These are phyloP conservation scores for Backusella psychrophila DNA, from an alignment of 192 early-diverging fungal genomes.

Conservation along the genomic window DNA sequence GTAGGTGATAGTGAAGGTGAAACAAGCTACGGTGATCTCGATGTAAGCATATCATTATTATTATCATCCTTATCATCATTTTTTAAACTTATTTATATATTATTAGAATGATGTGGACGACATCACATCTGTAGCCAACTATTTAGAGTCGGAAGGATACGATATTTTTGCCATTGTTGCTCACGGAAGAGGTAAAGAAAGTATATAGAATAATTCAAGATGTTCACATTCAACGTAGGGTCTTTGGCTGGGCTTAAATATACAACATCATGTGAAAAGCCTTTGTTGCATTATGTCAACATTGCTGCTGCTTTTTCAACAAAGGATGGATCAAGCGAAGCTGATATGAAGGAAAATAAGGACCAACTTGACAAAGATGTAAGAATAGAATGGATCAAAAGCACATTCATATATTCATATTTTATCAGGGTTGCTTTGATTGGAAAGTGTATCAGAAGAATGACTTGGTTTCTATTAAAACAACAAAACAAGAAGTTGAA, in stretches of 20 bases:
- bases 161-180: conserved; percentile 27
- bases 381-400: background rate
- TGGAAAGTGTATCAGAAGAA: conserved; percentile 17
- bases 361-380: background rate
- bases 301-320: conserved; percentile 30
- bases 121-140: conserved; percentile 11
- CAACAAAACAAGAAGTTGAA: conserved; percentile 19
- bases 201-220: background rate
- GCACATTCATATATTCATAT: background rate
- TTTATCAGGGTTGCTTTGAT: conserved; percentile 26
- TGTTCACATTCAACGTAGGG: conserved; percentile 12
- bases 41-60: background rate
- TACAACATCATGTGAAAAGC: conserved; percentile 28
- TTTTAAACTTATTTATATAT: background rate
- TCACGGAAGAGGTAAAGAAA: conserved; percentile 24
- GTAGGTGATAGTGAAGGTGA: conserved; percentile 35
- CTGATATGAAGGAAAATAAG: conserved; percentile 7
- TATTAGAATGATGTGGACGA: conserved; percentile 20
- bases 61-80: background rate
- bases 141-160: conserved; percentile 26
- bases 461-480: conserved; percentile 1
- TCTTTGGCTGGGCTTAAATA: conserved; percentile 32
- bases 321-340: background rate
- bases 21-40: background rate
- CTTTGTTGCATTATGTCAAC: conserved; percentile 32